Percentiles rank a stretch among this genome's conserved stretches.
These are phyloP conservation scores for Cytidiella melzeri DNA, from an alignment of 768 basidiomycete genomes.

Conservation along the genomic window DNA sequence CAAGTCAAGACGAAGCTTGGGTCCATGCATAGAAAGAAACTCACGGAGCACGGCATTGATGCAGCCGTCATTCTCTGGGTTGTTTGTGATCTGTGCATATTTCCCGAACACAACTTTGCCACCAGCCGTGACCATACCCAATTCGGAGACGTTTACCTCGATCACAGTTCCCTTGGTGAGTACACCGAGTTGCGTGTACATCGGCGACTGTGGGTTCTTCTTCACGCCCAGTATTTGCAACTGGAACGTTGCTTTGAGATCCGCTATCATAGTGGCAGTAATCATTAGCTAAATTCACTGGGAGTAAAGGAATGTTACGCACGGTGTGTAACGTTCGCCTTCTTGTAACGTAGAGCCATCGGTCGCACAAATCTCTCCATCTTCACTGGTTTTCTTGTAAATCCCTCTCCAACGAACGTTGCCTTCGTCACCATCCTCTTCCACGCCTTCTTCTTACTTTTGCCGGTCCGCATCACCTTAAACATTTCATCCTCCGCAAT, in stretches of 20 bases:
- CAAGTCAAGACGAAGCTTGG: too few species aligned
- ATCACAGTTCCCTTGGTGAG: slow-evolving; percentile 98
- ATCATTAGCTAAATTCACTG: background rate
- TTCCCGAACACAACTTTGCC: slow-evolving; percentile 93
- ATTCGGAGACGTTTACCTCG: slow-evolving; percentile 97
- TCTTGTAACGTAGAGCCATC: slow-evolving; percentile 96
- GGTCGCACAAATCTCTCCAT: slow-evolving; percentile 98
- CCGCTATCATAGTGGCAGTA: slow-evolving; percentile 47
- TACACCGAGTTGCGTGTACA: slow-evolving; percentile 95
- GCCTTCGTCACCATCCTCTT: slow-evolving; percentile 99
- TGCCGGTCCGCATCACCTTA: slow-evolving; percentile 97
- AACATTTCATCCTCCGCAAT: slow-evolving; percentile 99
- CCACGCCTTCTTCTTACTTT: slow-evolving; percentile 94
- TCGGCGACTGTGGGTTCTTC: slow-evolving; percentile 98
- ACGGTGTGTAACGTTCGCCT: slow-evolving; percentile 99
- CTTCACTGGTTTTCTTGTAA: slow-evolving; percentile 97
- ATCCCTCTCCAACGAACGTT: slow-evolving; percentile 96
- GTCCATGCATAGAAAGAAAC: slow-evolving; percentile 31
- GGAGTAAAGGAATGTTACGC: slow-evolving; percentile 24
- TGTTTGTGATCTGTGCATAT: slow-evolving; percentile 91
- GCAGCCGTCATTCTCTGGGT: slow-evolving; percentile 94
- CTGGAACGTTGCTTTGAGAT: slow-evolving; percentile 98
- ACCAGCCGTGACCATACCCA: slow-evolving; percentile 95
- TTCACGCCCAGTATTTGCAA: slow-evolving; percentile 96
- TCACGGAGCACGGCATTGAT: slow-evolving; percentile 89